These are phyloP conservation scores for Hirschioporus abietinus DNA, from an alignment of 768 basidiomycete species.

Conservation along the genomic window DNA sequence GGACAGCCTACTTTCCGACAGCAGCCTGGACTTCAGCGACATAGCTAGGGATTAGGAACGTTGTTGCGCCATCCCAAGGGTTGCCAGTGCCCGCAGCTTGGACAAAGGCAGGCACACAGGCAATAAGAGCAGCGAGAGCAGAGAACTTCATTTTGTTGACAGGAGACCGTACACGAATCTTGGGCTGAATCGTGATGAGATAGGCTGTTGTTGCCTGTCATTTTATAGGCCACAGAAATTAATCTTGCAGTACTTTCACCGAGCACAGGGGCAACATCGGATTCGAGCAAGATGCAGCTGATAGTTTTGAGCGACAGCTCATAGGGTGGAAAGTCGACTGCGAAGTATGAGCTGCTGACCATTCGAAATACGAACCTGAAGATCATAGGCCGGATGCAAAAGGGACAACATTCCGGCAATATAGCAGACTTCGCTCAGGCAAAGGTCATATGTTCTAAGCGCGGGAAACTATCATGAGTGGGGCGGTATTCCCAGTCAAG, in stretches of 20 bases:
- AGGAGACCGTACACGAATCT: background rate
- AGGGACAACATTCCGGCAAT: background rate
- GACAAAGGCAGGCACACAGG: conserved; percentile 1
- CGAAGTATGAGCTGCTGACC: background rate
- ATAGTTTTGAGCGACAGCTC: background rate
- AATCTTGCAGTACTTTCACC: background rate
- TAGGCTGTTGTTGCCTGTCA: background rate
- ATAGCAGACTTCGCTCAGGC: background rate
- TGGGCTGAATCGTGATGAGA: background rate
- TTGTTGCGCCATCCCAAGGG: conserved; percentile 16
- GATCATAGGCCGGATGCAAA: background rate
- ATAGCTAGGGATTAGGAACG: conserved; percentile 5
- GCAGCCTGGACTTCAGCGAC: conserved; percentile 1
- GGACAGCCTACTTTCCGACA: background rate
- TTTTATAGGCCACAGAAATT: background rate
- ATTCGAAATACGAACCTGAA: background rate
- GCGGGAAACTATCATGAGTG: background rate
- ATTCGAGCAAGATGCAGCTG: background rate
- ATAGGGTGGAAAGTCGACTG: background rate
- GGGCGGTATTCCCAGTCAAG: background rate
- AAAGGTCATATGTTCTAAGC: background rate
- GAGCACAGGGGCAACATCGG: background rate
- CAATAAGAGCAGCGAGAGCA: conserved; percentile 8
- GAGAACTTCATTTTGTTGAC: conserved; percentile 8
- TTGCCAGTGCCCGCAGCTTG: conserved; percentile 13